Evolutionary conservation across 2,329 filamentous ascomycete genomes (phyloP), one percentile per base, ranked within the genome.

Genomic region (Neoarthrinium moseri): DNA sequence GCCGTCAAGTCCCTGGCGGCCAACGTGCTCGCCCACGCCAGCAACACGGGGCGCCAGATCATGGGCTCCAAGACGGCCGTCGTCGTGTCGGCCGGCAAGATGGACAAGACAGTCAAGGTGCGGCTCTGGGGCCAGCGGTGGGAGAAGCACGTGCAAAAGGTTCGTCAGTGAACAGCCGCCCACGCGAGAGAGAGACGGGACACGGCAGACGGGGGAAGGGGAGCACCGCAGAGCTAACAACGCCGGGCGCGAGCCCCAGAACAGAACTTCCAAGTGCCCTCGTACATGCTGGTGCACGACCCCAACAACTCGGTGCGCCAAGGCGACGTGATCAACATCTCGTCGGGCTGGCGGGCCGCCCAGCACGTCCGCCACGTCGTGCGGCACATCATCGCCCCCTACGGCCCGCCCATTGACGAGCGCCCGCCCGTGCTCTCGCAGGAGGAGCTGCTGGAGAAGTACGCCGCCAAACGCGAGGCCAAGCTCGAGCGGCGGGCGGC

Each of bases 61-160:
- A 74, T 49, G 74, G 81, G 58, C 62, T 82, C 47, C 74, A 77
- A 50, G 87, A 86, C 51, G 81, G 47, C 43, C 26, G 47, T 92
- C 32, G 89, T 92, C 20, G 80, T 91, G 40, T 89, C 87, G 33
- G 83, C 87, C 6, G 89, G 88, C 17, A 76, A 84, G 48, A 91
- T 91, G 85, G 70, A 82, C 48, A 88, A 85, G 68, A 91, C 87
- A 3, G 86, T 91, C 47, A 91, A 88, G 68, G 88, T 91, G 51
- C 80, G 83, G 54, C 76, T 91, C 12, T 84, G 86, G 42, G 79
- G 77, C 12, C 80, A 84, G 61, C 78, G 81, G 62, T 92, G 86
- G 84, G 87, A 91, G 63, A 77, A 76, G 48, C 74, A 78, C 51
- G 78, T 92, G 45, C 77, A 83, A 62, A 92, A 92, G 75, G 87